Evolutionary conservation across 2,329 filamentous ascomycete genomes (phyloP).

Genomic region (Phyllachora maydis): DNA sequence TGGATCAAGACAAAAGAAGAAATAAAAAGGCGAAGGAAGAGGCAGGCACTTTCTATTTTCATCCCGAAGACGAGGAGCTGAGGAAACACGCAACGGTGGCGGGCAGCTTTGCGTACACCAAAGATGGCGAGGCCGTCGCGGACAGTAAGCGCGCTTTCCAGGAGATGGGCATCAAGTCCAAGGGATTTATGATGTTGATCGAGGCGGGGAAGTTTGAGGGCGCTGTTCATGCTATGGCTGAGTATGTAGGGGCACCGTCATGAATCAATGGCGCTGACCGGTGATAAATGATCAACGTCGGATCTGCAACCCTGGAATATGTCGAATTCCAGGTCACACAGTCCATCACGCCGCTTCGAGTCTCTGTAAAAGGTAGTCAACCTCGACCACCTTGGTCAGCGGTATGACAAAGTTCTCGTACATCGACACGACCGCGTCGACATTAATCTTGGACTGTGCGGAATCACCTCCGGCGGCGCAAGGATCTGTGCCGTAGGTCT

Average conservation of each 20-base stretch:
- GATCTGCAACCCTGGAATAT: constrained; percentile 1
- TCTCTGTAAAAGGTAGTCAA: constrained; percentile 94
- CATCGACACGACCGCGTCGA: constrained; percentile 76
- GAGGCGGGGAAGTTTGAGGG: constrained; percentile 57
- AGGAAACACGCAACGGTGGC: constrained; percentile 52
- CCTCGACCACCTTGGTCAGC: constrained; percentile 92
- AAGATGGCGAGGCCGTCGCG: constrained; percentile 58
- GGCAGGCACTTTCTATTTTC: constrained; percentile 65
- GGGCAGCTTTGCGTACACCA: constrained; percentile 59
- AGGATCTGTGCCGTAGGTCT: constrained; percentile 85
- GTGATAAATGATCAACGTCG: no score
- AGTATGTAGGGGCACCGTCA: constrained; percentile 42
- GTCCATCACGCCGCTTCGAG: no score
- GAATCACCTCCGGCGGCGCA: no score
- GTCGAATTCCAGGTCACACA: no score
- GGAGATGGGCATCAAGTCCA: constrained; percentile 71
- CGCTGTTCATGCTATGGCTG: constrained; percentile 54
- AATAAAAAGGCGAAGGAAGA: constrained; percentile 40
- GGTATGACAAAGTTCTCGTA: constrained; percentile 90
- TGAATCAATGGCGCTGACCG: no score
- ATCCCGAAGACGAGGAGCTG: constrained; percentile 84
- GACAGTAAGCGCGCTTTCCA: constrained; percentile 92
- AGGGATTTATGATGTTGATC: constrained; percentile 71
- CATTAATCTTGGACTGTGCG: constrained; percentile 90
- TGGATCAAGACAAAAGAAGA: constrained; percentile 51